These are phyloP conservation scores for Pestalotiopsis sp. DNA, from an alignment of 2,329 filamentous ascomycete species.

Conservation along the genomic window DNA sequence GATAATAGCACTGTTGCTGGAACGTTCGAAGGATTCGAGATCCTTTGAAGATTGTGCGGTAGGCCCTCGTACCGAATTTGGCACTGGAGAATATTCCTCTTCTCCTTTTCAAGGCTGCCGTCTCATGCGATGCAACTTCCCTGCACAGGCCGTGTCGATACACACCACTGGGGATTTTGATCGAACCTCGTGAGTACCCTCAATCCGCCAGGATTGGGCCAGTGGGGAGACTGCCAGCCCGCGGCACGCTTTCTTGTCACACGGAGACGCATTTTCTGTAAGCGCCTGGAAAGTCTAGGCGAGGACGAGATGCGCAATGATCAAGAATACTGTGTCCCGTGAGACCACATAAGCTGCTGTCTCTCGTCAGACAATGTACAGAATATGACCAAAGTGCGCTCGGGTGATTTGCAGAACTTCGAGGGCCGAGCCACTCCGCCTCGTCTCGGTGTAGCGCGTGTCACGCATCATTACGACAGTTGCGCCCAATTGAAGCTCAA, in stretches of 20 bases:
- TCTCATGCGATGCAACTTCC: background rate
- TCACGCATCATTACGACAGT: background rate
- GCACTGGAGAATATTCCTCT: background rate
- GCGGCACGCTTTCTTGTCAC: background rate
- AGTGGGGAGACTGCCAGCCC: background rate
- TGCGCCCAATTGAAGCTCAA: background rate
- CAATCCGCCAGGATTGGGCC: background rate
- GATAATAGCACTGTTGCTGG: background rate
- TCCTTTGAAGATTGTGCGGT: background rate
- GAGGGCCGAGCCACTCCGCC: background rate
- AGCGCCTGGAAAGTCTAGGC: background rate
- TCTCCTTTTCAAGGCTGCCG: background rate
- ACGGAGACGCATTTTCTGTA: background rate
- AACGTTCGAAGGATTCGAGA: background rate
- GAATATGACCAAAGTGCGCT: background rate
- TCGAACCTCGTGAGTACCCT: background rate
- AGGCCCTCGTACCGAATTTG: background rate
- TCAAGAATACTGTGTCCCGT: constrained; percentile 12
- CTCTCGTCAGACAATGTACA: constrained; percentile 5
- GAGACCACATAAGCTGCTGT: constrained; percentile 15
- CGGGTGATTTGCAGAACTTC: background rate
- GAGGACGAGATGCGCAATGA: constrained; percentile 13
- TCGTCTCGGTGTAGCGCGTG: background rate
- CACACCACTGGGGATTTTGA: background rate
- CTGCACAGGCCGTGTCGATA: background rate